Evolutionary conservation across 257 asterid genomes (phyloP).

Genomic region (Knoxia roxburghii): DNA sequence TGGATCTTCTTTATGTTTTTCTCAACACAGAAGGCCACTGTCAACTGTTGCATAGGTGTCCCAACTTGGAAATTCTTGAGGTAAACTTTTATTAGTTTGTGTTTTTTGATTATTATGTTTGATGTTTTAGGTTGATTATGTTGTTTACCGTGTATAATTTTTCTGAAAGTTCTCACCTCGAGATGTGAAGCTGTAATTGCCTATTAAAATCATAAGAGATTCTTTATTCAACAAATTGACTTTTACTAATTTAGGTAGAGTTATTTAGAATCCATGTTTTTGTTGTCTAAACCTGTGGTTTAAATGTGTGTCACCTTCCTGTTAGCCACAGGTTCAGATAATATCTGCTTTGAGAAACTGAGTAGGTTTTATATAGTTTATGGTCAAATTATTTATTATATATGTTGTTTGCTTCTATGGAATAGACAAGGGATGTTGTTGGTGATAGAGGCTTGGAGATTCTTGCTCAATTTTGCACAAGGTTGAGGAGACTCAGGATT

Average conservation of each 20-base stretch:
- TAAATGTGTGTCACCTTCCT: background rate
- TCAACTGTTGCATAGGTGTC: slow-evolving; percentile 52
- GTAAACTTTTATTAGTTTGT: slow-evolving; percentile 26
- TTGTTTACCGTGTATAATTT: background rate
- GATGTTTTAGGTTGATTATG: background rate
- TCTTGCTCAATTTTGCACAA: slow-evolving; percentile 45
- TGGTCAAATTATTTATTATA: background rate
- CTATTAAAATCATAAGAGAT: background rate
- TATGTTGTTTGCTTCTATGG: background rate
- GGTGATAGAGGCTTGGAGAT: slow-evolving; percentile 86
- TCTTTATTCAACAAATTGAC: background rate
- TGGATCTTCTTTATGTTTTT: slow-evolving; percentile 82
- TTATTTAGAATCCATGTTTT: background rate
- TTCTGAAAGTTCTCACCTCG: background rate
- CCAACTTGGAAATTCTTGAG: slow-evolving; percentile 79
- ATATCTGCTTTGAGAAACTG: background rate
- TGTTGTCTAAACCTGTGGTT: background rate
- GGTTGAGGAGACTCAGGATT: slow-evolving; percentile 53
- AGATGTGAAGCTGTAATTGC: background rate
- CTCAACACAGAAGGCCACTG: slow-evolving; percentile 87
- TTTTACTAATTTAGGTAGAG: background rate
- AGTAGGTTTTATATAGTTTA: background rate
- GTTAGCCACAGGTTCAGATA: background rate
- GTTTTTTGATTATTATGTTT: background rate
- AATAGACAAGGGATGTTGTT: slow-evolving; percentile 69